A percentile compares a stretch with the other conserved stretches of the same genome.
These are phyloP conservation scores for Nymphaea thermarum DNA, from an alignment of 164 flowering plant species.

Conservation along the genomic window DNA sequence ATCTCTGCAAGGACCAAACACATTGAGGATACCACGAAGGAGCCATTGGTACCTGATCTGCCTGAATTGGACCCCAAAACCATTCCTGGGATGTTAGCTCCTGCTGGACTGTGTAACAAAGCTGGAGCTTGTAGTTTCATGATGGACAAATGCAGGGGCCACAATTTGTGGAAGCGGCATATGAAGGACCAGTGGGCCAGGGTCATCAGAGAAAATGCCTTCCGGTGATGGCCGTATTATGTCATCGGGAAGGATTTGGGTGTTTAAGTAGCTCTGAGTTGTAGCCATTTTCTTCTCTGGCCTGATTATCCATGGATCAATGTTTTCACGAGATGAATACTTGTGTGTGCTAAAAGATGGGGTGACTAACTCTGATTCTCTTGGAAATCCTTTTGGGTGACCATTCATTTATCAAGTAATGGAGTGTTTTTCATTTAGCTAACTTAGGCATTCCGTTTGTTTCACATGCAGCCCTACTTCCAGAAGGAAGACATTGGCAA, in stretches of 20 bases:
- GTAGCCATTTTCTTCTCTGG: no score
- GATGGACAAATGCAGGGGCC: slow-evolving; percentile 67
- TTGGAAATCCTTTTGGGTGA: no score
- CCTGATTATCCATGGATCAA: no score
- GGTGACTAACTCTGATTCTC: no score
- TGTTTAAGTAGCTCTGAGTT: no score
- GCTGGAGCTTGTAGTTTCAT: slow-evolving; percentile 60
- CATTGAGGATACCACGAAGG: slow-evolving; percentile 18
- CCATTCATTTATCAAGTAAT: no score
- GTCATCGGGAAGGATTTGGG: slow-evolving; percentile 27
- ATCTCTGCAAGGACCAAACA: slow-evolving; percentile 15
- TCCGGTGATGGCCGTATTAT: slow-evolving; percentile 56
- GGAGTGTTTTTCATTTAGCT: no score
- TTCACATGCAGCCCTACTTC: no score
- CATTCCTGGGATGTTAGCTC: slow-evolving; percentile 74
- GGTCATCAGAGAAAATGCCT: slow-evolving; percentile 55
- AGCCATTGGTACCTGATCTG: slow-evolving; percentile 57
- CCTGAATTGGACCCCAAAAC: slow-evolving; percentile 74
- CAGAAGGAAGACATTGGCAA: no score
- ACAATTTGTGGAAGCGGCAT: slow-evolving; percentile 69
- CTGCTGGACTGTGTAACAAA: slow-evolving; percentile 56
- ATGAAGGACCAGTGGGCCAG: slow-evolving; percentile 78
- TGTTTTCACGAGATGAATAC: no score
- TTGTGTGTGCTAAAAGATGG: no score
- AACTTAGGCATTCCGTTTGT: no score